Evolutionary conservation across 202 grass and related monocot genomes (phyloP), one percentile per base, ranked within the genome.

Genomic region (Schoenoplectus tabernaemontani): DNA sequence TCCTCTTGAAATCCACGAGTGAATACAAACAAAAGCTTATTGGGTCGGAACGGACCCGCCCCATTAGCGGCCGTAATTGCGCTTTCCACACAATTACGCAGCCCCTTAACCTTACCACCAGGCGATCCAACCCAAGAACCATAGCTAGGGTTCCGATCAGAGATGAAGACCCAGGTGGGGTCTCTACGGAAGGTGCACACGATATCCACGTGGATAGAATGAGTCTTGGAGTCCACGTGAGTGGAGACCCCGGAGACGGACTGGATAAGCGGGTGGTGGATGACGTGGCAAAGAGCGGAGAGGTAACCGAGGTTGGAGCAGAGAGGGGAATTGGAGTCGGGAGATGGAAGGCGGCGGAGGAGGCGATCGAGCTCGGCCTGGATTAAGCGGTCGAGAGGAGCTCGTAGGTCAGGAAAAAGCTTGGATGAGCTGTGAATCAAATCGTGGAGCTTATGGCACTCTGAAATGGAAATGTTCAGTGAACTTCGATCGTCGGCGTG

Each of bases 281-380:
- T 88, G 68, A 94, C 84, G 34, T 78, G 88, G 83, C 76, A 87
- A 24, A 94, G 66, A 37, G 88, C 90, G 4, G 80, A 83, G 57
- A 94, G 86, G 83, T 94, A 84, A 24, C 91, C 89, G 41, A 92
- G 82, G 84, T 98, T 98, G 83, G 95, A 87, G 89, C 87, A 84
- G 66, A 97, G 87, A 78, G 87, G 86, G 32, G 51, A 59, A 79
- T 37, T 10, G 12, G 24, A 15, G 30, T 44, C 1, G 46, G 60
- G 53, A 61, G 53, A 46, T 0, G 62, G 63, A 46, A 8, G 37
- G 62, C 20, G 13, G 44, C 80, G 89, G 78, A 44, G 22, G 78
- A 98, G 88, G 73, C 87, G 93, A n/a, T 83, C 77, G 13, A 92
- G 88, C 84, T 98, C 89, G n/a, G 89, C 87, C 44, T 78, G 59